Percentiles rank a stretch among this genome's conserved stretches.
Evolutionary conservation across 768 basidiomycete species (phyloP).

Genomic region (Trametes meyenii): DNA sequence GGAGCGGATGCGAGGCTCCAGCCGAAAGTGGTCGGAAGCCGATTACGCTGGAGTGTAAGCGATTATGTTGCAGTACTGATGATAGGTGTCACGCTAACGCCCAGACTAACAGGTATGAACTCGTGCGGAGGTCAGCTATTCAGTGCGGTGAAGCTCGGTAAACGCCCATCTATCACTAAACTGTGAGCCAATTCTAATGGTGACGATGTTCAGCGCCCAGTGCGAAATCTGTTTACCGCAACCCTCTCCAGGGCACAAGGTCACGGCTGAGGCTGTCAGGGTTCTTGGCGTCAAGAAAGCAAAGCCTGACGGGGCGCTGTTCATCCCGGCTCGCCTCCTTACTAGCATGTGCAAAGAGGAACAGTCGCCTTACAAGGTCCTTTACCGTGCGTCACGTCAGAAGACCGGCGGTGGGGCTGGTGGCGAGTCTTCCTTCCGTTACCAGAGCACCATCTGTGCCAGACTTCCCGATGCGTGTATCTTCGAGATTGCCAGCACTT

Average conservation of each 20-base stretch:
- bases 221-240: slow-evolving; percentile 52
- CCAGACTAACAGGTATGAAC: slow-evolving; percentile 43
- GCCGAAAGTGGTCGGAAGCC: slow-evolving; percentile 55
- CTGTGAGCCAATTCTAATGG: not conserved
- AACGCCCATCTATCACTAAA: not conserved
- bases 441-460: slow-evolving; percentile 52
- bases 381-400: slow-evolving; percentile 45
- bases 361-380: slow-evolving; percentile 50
- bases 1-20: slow-evolving; percentile 44
- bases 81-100: not conserved
- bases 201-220: slow-evolving; percentile 43
- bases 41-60: slow-evolving; percentile 60
- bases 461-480: slow-evolving; percentile 48
- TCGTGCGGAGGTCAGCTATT: slow-evolving; percentile 50
- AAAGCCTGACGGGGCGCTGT: slow-evolving; percentile 53
- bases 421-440: slow-evolving; percentile 51
- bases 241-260: slow-evolving; percentile 35
- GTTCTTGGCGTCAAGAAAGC: slow-evolving; percentile 50
- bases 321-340: slow-evolving; percentile 44
- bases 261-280: slow-evolving; percentile 37
- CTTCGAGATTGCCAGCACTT: slow-evolving; percentile 56
- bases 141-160: slow-evolving; percentile 47
- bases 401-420: slow-evolving; percentile 37
- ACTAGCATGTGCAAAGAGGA: slow-evolving; percentile 46
- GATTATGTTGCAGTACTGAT: not conserved